These are phyloP conservation scores for Liriodendron chinense DNA, from an alignment of 164 flowering plant genomes.

Conservation along the genomic window DNA sequence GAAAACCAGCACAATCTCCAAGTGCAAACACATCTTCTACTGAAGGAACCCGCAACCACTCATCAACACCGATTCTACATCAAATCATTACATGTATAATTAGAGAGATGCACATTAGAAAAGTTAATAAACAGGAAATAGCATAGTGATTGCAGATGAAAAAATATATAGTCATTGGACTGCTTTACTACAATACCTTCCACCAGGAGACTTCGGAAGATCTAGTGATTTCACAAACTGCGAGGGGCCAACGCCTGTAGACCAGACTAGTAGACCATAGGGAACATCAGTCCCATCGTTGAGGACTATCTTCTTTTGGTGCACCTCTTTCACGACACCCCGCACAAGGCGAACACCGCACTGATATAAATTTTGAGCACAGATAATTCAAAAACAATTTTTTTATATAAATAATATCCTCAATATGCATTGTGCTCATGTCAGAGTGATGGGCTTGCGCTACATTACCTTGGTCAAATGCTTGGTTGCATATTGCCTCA, in stretches of 20 bases:
- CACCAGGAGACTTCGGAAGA: slow-evolving; percentile 71
- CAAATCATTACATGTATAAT: background rate
- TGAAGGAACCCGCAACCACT: slow-evolving; percentile 78
- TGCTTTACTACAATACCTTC: slow-evolving; percentile 44
- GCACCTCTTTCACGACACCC: slow-evolving; percentile 88
- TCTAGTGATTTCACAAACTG: slow-evolving; percentile 62
- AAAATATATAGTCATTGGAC: background rate
- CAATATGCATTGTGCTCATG: background rate
- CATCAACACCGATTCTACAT: slow-evolving; percentile 79
- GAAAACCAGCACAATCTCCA: slow-evolving; percentile 93
- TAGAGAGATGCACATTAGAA: background rate
- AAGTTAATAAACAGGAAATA: too few species aligned
- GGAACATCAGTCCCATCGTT: slow-evolving; percentile 81
- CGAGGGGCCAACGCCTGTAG: slow-evolving; percentile 91
- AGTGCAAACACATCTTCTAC: slow-evolving; percentile 85
- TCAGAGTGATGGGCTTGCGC: background rate
- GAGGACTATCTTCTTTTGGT: slow-evolving; percentile 55
- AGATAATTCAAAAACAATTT: background rate
- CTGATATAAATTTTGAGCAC: slow-evolving; percentile 32
- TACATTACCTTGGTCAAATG: slow-evolving; percentile 63
- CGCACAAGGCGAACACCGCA: slow-evolving; percentile 62
- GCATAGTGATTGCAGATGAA: background rate
- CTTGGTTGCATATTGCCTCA: slow-evolving; percentile 70
- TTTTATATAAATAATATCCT: background rate
- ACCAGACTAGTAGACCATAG: slow-evolving; percentile 84